Evolutionary conservation across 2,329 filamentous ascomycete species (phyloP).

Genomic region (Sporothrix euskadiensis): DNA sequence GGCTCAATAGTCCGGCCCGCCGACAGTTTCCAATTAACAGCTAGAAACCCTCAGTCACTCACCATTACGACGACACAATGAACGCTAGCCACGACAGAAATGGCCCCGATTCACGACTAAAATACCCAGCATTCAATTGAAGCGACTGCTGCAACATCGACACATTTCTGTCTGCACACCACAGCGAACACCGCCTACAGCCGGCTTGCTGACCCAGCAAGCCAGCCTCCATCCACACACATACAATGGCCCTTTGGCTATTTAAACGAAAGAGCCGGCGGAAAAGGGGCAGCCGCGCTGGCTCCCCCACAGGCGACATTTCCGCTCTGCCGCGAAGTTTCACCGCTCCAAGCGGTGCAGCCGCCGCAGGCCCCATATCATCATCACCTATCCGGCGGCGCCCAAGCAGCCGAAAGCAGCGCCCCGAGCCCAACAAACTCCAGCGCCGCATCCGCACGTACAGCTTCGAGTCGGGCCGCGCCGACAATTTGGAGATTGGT

Average conservation of each 20-base stretch:
- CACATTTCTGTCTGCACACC: not conserved
- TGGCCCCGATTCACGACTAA: conserved; percentile 5
- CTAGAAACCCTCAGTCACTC: not conserved
- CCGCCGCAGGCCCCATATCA: conserved; percentile 35
- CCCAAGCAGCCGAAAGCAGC: conserved; percentile 47
- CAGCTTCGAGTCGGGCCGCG: conserved; percentile 63
- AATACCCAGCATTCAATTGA: not conserved
- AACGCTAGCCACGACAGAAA: conserved; percentile 17
- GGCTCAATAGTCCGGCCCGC: not conserved
- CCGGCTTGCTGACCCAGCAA: not conserved
- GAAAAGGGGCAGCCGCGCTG: conserved; percentile 53
- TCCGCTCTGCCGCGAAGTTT: conserved; percentile 38
- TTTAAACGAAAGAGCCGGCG: conserved; percentile 75
- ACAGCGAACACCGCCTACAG: not conserved
- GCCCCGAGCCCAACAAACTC: conserved; percentile 50
- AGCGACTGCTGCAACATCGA: not conserved
- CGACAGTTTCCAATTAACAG: not conserved
- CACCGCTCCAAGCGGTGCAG: conserved; percentile 35
- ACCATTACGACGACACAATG: conserved; percentile 22
- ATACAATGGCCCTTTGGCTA: conserved; percentile 76
- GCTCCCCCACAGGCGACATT: conserved; percentile 56
- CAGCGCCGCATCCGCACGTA: conserved; percentile 54
- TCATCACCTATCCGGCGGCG: conserved; percentile 33
- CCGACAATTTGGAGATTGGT: conserved; percentile 53
- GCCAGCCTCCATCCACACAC: not conserved